These are phyloP conservation scores for Neurospora tetrasperma DNA, from an alignment of 495 filamentous ascomycete genomes.

Conservation along the genomic window DNA sequence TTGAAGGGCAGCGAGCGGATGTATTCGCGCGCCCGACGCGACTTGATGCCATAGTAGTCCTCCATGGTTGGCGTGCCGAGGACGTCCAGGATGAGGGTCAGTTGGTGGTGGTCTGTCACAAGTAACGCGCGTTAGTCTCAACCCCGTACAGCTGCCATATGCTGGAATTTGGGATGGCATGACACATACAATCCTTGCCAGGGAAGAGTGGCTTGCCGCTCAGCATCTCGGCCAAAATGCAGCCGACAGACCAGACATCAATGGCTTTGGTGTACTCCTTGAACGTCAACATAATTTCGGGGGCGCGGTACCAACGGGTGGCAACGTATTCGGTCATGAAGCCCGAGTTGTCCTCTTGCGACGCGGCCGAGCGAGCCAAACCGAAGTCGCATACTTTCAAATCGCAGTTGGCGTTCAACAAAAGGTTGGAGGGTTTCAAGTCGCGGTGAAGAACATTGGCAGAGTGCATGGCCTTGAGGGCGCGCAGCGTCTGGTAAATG, in stretches of 20 bases:
- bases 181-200: slow-evolving; percentile 87
- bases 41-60: slow-evolving; percentile 99
- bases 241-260: slow-evolving; percentile 98
- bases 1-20: slow-evolving; percentile 99
- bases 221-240: slow-evolving; percentile 99
- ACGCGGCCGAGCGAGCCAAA: slow-evolving; percentile 83
- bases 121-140: neutral
- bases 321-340: slow-evolving; percentile 99
- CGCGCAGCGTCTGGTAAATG: slow-evolving; percentile 98
- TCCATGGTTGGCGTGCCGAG: slow-evolving; percentile 99
- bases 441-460: slow-evolving; percentile 98
- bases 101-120: slow-evolving; percentile 85
- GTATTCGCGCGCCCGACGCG: slow-evolving; percentile 92
- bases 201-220: slow-evolving; percentile 98
- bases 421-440: slow-evolving; percentile 90
- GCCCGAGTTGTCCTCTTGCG: slow-evolving; percentile 94
- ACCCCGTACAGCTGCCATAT: neutral
- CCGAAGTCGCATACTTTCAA: slow-evolving; percentile 99
- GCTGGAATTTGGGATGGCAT: neutral
- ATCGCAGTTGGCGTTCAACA: slow-evolving; percentile 98
- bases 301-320: slow-evolving; percentile 97
- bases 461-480: slow-evolving; percentile 97
- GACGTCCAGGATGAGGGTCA: slow-evolving; percentile 95
- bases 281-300: slow-evolving; percentile 99
- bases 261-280: slow-evolving; percentile 99